Conservation (phyloP, 2,329 filamentous ascomycete species). For the Colletotrichum siamense region DNA sequence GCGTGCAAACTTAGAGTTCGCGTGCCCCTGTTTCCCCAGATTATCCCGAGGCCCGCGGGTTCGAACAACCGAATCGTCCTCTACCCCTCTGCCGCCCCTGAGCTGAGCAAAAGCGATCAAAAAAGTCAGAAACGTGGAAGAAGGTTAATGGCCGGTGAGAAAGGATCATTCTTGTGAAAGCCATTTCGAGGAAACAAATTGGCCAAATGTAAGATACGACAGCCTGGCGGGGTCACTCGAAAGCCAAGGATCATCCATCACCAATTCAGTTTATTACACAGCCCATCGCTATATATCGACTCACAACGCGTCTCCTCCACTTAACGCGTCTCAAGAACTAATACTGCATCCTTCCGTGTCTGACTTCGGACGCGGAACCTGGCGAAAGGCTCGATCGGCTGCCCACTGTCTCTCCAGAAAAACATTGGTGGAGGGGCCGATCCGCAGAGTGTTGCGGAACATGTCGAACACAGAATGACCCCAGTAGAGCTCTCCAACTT, state of each 20-base stretch:
- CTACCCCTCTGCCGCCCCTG: not conserved
- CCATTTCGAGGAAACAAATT: not conserved
- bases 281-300: not conserved
- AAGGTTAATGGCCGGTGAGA: not conserved
- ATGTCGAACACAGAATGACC: not conserved
- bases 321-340: not conserved
- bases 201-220: not conserved
- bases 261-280: not conserved
- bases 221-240: not conserved
- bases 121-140: not conserved
- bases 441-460: not conserved
- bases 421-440: not conserved
- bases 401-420: not conserved
- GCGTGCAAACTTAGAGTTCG: not conserved
- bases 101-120: not conserved
- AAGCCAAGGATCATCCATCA: not conserved
- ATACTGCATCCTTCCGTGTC: not conserved
- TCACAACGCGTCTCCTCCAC: not conserved
- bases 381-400: not conserved
- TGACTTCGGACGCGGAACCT: not conserved
- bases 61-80: not conserved
- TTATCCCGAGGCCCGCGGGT: not conserved
- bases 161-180: not conserved
- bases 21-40: constrained; percentile 16
- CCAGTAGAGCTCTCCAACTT: not conserved